Evolutionary conservation across 1,284 basidiomycete species (phyloP), one percentile per base, ranked within the genome.

Genomic region (Mycocalia duriaeana): DNA sequence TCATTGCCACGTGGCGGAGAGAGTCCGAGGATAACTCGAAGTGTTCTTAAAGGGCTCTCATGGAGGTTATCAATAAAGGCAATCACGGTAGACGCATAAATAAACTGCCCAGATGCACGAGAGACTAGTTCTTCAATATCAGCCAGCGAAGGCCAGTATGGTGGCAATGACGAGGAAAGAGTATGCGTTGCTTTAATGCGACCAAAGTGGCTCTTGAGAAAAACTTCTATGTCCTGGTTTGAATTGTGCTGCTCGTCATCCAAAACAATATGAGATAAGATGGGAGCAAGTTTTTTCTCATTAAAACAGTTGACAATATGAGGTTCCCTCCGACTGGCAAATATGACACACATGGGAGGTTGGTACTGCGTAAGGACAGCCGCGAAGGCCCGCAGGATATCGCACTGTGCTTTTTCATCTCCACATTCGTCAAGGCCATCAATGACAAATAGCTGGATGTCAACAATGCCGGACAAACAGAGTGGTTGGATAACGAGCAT

Each of bases 261-360:
- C 11, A 53, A 13, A 25, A 42, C 45, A 14, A 51, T 11, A 16
- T 24, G 14, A 6, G 23, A 13, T 2, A 34, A 41, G 2, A 50
- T 19, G 4, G 20, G 5, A 3, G 5, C 25, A 3, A 50, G 25
- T 20, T 16, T 8, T 0, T 16, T n/a, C 8, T 13, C 14, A 14
- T 25, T 18, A 41, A 58, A 54, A 2, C 31, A 18, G 5, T n/a
- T 9, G 2, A 25, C 35, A 24, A 62, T 57, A n/a, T 56, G 42
- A 3, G 26, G 48, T 39, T 58, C 57, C 1, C 56, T 55, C 0
- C 60, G 57, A 45, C 61, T 60, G 23, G 51, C 43, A 26, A 61
- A 44, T 4, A 58, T 35, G 14, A 57, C 45, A 13, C 48, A 14
- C 24, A 56, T 8, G 6, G 56, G 53, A 3, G 50, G 3, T 0